Percentiles rank a stretch among this genome's conserved stretches.
These are phyloP conservation scores for Geranomyces michiganensis DNA, from an alignment of 192 early-diverging fungal genomes.

Conservation along the genomic window DNA sequence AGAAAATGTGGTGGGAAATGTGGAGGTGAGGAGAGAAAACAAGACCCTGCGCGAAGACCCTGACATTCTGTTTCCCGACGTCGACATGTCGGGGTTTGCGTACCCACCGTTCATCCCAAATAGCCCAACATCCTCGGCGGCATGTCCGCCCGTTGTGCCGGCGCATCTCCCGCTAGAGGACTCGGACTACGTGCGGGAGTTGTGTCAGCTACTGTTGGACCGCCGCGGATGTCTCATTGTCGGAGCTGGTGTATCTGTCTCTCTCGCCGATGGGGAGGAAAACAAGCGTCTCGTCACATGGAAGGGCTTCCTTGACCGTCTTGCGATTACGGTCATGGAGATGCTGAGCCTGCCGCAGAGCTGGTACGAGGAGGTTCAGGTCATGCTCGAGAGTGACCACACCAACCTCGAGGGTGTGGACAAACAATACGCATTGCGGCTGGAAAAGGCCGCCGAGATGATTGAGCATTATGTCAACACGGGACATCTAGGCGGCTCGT, in stretches of 20 bases:
- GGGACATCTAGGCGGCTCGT: conserved; percentile 24
- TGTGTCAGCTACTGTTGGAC: conserved; percentile 13
- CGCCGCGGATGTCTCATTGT: conserved; percentile 31
- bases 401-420: conserved; percentile 17
- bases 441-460: conserved; percentile 36
- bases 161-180: background rate
- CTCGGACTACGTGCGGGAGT: conserved; percentile 8
- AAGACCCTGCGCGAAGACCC: no score
- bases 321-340: conserved; percentile 26
- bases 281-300: conserved; percentile 29
- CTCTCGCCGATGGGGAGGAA: conserved; percentile 32
- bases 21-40: no score
- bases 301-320: conserved; percentile 29
- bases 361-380: conserved; percentile 32
- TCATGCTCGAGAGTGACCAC: conserved; percentile 19
- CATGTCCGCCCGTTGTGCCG: background rate
- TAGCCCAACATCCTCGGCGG: background rate
- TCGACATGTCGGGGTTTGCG: conserved; percentile 1
- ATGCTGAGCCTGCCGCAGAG: conserved; percentile 10
- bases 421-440: conserved; percentile 22
- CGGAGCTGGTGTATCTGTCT: conserved; percentile 32
- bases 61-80: background rate
- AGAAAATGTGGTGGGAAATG: no score
- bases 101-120: conserved; percentile 20
- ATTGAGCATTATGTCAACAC: conserved; percentile 35